Base-by-base conservation (phyloP, 176 grass and related monocot genomes). In the Dactylis glomerata region DNA sequence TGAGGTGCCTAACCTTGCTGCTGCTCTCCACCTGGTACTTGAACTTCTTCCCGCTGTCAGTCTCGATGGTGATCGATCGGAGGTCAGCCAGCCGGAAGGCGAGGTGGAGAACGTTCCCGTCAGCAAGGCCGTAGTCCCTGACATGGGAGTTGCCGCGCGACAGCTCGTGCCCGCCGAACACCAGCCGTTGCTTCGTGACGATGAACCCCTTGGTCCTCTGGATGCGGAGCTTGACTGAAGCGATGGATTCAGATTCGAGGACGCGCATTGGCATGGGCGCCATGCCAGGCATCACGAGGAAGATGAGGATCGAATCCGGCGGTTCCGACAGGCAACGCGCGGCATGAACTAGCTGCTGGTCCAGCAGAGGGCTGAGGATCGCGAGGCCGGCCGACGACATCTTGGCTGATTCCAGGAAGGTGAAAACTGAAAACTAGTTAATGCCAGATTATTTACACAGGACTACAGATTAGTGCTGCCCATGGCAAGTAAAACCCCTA, bases 201-300 rank as follows among this genome's bases (percentile, higher is more conserved):
- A 82, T 55, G 57, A 93, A 88, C 3, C 91, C 91, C 63, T 65
- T 84, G 56, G 20, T 66, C 8, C 14, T 54, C 81, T 93, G 91
- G 55, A 90, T 83, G 38, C 61, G 81, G 42, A 93, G 91, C 85
- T 93, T 93, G 22, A 93, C 85, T 1, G 84, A 87, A 11, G 84
- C 85, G 33, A 93, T 72, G 5, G 91, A 93, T 8, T 93, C 91
- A 3, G 77, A 85, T 10, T 71, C 85, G 13, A 85, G 63, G 0
- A 93, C 73, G 8, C 41, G 54, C 68, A 87, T 82, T 0, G 88
- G 85, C 36, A 85, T 34, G 14, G 61, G 57, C 6, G 78, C 55
- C 10, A 24, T 33, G 23, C 88, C 88, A 0, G 88, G 81, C 36
- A 90, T 24, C 6, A 55, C 67, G 4, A 90, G 81, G 32, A 77